Base-by-base conservation (phyloP, 1,284 basidiomycete genomes). In the Rhodotorula glutinis region DNA sequence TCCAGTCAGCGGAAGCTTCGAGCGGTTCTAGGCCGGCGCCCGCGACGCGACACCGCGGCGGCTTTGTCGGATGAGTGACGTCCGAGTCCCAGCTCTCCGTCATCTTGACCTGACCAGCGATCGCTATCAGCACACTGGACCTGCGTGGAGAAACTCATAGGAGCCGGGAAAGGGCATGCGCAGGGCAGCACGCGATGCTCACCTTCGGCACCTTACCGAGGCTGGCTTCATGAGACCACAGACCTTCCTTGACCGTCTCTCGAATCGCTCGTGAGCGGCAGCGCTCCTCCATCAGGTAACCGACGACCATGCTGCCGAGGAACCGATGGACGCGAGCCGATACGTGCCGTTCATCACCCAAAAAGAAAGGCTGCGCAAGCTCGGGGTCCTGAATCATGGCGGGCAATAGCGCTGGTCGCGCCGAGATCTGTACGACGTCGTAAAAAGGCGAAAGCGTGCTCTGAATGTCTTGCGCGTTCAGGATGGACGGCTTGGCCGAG, bases 281-380 rank as follows among this genome's bases (percentile, higher is more conserved):
- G 3, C 10, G 29, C 41, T 57, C 53, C 14, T 67, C 61, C 47
- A 58, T 44, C 2, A 67, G 41, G 53, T 63, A 67, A 1, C 51
- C 65, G n/a, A 67, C 57, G 23, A 67, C 53, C 61, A 63, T 63
- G 10, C 30, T 59, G 17, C 65, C 65, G 33, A 67, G 49, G 41
- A 63, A 67, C 3, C 47, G 52, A 30, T 67, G 65, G 8, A 67
- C 29, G 2, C 17, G 29, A 3, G 53, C 25, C 23, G 61, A 27
- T 7, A 46, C 53, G 43, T 67, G 65, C 5, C 65, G 61, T 16
- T n/a, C 38, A 25, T 67, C 65, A 19, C 46, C 61, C 44, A 43
- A 43, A 57, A 67, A 67, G n/a, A 41, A 54, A 1, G 65, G 65
- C 40, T 59, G 19, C 2, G 53, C 53, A 5, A 67, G 61, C 2